Conservation (phyloP, 148 eudicot genomes). For the Rhododendron mucronatum region DNA sequence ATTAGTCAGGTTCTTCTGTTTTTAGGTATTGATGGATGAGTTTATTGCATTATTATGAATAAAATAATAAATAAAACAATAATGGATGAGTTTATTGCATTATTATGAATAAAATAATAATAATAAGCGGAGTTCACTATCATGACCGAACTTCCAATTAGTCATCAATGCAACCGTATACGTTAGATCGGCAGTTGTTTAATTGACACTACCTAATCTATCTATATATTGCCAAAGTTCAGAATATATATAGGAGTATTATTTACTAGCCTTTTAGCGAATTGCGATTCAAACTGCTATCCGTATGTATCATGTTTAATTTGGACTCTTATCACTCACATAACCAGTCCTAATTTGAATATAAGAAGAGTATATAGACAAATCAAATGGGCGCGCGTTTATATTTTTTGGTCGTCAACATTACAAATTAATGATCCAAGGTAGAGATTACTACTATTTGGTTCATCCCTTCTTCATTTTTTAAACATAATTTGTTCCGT, state of each 20-base stretch:
- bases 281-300: neutral
- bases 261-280: neutral
- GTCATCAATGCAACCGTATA: neutral
- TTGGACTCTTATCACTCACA: no score
- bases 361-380: neutral
- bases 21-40: neutral
- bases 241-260: neutral
- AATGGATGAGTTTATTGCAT: neutral
- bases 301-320: neutral
- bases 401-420: neutral
- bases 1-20: neutral
- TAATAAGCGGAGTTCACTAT: neutral
- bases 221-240: neutral
- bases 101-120: neutral
- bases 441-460: neutral
- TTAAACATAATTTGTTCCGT: neutral
- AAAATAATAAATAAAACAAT: no score
- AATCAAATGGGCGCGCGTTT: neutral
- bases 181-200: neutral
- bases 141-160: neutral
- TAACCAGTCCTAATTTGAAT: neutral
- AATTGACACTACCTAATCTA: no score
- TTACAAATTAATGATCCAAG: no score
- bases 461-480: neutral
- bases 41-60: neutral